Evolutionary conservation across 202 grass and related monocot species (phyloP).

Genomic region (Dendrocalamus latiflorus): DNA sequence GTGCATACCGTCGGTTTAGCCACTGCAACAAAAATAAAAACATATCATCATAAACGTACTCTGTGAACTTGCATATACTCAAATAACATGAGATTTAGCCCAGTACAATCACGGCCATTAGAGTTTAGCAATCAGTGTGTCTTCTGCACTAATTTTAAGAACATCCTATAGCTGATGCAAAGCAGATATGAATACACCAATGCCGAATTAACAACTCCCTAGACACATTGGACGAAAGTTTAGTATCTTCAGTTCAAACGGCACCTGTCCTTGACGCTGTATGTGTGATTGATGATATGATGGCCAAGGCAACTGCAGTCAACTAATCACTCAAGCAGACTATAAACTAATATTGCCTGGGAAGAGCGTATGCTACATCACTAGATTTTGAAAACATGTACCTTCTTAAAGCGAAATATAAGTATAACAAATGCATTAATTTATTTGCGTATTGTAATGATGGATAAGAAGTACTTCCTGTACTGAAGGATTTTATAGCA

Average conservation of each 20-base stretch:
- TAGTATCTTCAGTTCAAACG: not conserved
- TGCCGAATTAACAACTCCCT: not conserved
- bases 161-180: slow-evolving; percentile 18
- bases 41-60: not conserved
- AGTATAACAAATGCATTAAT: not conserved
- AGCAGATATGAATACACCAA: not conserved
- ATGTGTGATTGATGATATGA: not conserved
- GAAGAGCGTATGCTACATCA: not conserved
- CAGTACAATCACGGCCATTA: not conserved
- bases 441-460: not conserved
- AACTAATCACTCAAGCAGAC: not conserved
- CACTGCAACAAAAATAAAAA: slow-evolving; percentile 49
- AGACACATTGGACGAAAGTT: not conserved
- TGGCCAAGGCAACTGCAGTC: not conserved
- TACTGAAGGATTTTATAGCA: not conserved
- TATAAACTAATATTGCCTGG: not conserved
- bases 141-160: no score
- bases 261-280: not conserved
- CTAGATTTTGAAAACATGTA: not conserved
- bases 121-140: no score
- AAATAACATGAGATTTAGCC: not conserved
- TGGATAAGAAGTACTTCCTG: not conserved
- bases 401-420: not conserved
- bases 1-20: slow-evolving; percentile 68
- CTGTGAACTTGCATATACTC: not conserved